These are phyloP conservation scores for Astragalus glycyphyllos DNA, from an alignment of 306 rosid species.

Conservation along the genomic window DNA sequence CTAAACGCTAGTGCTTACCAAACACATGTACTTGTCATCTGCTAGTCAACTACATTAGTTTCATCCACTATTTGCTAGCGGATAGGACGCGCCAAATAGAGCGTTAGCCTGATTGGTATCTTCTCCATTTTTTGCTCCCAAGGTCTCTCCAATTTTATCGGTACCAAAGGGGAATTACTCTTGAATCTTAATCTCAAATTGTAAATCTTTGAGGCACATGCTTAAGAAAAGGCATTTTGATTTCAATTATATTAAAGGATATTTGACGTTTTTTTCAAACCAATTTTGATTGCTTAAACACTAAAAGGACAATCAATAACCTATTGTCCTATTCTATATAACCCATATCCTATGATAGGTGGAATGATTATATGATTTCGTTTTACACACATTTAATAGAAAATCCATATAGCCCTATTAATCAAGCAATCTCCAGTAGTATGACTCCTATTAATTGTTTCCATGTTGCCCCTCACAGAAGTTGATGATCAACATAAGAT, in stretches of 20 bases:
- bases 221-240: conserved; percentile 31
- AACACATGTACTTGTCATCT: too few species aligned
- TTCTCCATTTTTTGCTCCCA: too few species aligned
- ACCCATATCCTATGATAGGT: not conserved
- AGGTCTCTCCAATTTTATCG: too few species aligned
- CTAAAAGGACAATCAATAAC: conserved; percentile 30
- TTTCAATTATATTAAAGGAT: conserved; percentile 26
- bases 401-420: conserved; percentile 31
- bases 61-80: too few species aligned
- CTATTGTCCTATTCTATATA: not conserved
- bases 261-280: conserved; percentile 34
- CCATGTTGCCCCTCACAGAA: conserved; percentile 25
- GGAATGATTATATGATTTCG: conserved; percentile 38
- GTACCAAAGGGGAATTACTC: too few species aligned
- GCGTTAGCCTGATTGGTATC: too few species aligned
- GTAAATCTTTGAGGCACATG: conserved; percentile 12
- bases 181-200: not conserved
- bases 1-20: too few species aligned
- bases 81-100: too few species aligned
- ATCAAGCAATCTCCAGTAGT: conserved; percentile 43
- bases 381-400: conserved; percentile 25
- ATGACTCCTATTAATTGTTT: not conserved
- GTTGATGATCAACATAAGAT: conserved; percentile 43
- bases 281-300: conserved; percentile 44
- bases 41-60: too few species aligned